Base-by-base conservation (phyloP, 371 early-diverging fungal genomes). In the Encephalitozoon cuniculi region DNA sequence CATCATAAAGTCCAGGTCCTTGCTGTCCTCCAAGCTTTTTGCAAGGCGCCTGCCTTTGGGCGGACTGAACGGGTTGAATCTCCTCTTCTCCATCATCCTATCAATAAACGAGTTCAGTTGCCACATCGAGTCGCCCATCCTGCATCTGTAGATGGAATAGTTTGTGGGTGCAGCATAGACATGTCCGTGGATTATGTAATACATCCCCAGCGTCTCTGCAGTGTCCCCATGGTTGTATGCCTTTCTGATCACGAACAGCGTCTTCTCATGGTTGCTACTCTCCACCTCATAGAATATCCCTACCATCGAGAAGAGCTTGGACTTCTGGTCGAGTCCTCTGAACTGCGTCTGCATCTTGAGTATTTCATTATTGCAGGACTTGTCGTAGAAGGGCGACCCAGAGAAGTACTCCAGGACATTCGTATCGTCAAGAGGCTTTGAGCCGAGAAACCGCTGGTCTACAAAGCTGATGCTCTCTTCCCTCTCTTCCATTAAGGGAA, bases 261-360 rank as follows among this genome's bases (percentile, higher is more conserved):
- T 68, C 28, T 65, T 59, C 32, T 67, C 49, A 39, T 52, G 2
- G 40, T 39, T 55, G 37, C 21, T 11, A 32, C 71, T 34, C 32
- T 67, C 68, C 1, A 78, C 23, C 4, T 53, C 51, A 63, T 75
- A 81, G 54, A 55, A 75, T 25, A 81, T 39, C 30, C 81, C 81
- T 37, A 23, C 26, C 37, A 75, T 51, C 23, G 65, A 64, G 34
- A 25, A 23, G 26, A 81, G 46, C 7, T 34, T 54, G 34, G 90
- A 89, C 86, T 86, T 41, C 88, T 81, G 28, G 89, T 81, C 76
- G 78, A 87, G 65, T 77, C 85, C 89, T 80, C 92, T 93, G 85
- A 90, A 93, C 80, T 92, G 90, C 4, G 94, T 92, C 81, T 97
- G 98, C 98, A 97, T 97, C 73, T 88, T 87, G 11, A 97, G 79